Evolutionary conservation across 306 rosid species (phyloP).

Genomic region (Vigna nakashimae): DNA sequence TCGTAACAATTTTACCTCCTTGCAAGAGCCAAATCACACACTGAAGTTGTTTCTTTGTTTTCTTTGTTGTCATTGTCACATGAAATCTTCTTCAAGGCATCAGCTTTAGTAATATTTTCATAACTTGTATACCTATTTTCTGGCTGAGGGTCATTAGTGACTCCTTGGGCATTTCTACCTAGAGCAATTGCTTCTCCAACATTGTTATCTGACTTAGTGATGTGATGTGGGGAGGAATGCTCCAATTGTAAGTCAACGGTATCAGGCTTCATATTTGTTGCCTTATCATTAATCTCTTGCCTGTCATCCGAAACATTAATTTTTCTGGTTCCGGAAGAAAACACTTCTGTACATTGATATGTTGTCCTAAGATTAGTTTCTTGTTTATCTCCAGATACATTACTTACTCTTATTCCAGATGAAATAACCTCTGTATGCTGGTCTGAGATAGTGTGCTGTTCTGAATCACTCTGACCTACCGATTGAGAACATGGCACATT

Average conservation of each 20-base stretch:
- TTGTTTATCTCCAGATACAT: conserved; percentile 45
- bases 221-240: conserved; percentile 48
- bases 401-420: conserved; percentile 39
- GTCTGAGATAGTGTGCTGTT: conserved; percentile 45
- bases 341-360: conserved; percentile 28
- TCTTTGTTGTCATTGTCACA: conserved; percentile 46
- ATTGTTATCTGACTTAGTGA: conserved; percentile 46
- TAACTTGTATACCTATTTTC: conserved; percentile 47
- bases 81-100: conserved; percentile 45
- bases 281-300: conserved; percentile 46
- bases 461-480: conserved; percentile 47
- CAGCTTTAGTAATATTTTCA: conserved; percentile 48
- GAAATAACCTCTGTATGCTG: conserved; percentile 45
- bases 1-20: conserved; percentile 59
- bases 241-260: conserved; percentile 45
- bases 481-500: conserved; percentile 41
- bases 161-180: conserved; percentile 44
- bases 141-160: conserved; percentile 44
- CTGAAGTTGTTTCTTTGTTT: conserved; percentile 48
- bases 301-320: conserved; percentile 38
- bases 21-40: conserved; percentile 45
- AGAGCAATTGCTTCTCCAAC: conserved; percentile 51
- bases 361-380: conserved; percentile 40
- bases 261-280: conserved; percentile 40
- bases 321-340: conserved; percentile 39